Base-by-base conservation (phyloP, 257 asterid genomes). In the Henckelia pumila region DNA sequence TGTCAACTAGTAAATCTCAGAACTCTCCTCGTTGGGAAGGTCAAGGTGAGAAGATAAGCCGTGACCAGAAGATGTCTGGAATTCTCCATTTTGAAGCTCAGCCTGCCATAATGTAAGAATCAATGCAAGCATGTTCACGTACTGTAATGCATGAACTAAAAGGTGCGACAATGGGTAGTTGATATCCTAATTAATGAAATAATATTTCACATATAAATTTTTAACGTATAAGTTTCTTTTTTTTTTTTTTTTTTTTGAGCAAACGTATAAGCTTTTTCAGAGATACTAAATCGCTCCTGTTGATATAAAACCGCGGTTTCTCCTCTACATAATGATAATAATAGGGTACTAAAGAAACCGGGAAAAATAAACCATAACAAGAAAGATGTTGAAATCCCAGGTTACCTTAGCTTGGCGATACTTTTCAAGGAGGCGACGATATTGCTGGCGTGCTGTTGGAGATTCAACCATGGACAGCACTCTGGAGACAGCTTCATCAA, bases 391-490 rank as follows among this genome's bases (percentile, higher is more conserved):
- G 20, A 44, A 44, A 44, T 19, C 44, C 23, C 28, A 52, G 62
- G 57, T 78, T 88, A 94, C 99, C 99, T 88, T 91, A 66, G 95
- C 89, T 80, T 91, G 84, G 44, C 88, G 89, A 71, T 85, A 91
- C 73, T 77, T 91, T 73, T 81, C 75, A 77, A 94, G 95, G 55
- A 88, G 69, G 64, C 99, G 96, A 53, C 71, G 93, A 64, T 94
- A 94, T 61, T 94, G 99, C 73, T 78, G 88, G 4, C 98, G 96
- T 37, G 99, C 99, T 69, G 73, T 79, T 1, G 88, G 82, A 61
- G 85, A 85, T 64, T 91, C 96, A 23, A 89, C 96, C 96, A 94
- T 88, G 55, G 96, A 91, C 64, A 94, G 76, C 64, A 94, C 99
- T 72, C 96, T 84, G 1, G 91, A 73, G 73, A 94, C 91, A 44